phyloP scores from a whole-genome alignment of 2,329 filamentous ascomycete species.

The Colletotrichum sp. region DNA sequence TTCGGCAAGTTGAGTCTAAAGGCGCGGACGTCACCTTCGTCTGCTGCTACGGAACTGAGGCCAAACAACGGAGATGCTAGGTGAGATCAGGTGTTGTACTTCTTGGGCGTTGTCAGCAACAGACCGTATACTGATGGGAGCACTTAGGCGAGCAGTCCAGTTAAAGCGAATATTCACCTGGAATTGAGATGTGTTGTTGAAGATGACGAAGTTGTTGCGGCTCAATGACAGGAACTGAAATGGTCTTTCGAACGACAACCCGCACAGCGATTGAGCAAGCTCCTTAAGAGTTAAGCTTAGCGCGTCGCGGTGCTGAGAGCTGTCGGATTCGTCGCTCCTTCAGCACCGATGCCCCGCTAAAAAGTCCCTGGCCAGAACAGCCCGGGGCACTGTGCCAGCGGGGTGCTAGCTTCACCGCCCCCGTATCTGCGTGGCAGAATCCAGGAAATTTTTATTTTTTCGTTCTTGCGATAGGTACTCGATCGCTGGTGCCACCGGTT shows the following conservation, averaged over 20 bases:
- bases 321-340: not conserved
- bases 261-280: not conserved
- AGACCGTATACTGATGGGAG: not conserved
- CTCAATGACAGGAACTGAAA: not conserved
- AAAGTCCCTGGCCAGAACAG: not conserved
- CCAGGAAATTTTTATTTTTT: conserved; percentile 27
- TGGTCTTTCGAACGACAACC: not conserved
- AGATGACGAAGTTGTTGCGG: not conserved
- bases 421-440: conserved; percentile 19
- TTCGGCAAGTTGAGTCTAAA: not conserved
- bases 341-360: not conserved
- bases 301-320: not conserved
- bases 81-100: not conserved
- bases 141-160: not conserved
- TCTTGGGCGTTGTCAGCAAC: not conserved
- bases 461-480: conserved; percentile 18
- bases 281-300: not conserved
- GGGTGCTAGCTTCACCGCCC: conserved; percentile 16
- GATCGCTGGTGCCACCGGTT: not conserved
- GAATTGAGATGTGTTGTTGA: not conserved
- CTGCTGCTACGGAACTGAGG: not conserved
- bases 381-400: not conserved
- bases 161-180: not conserved
- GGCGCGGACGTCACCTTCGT: not conserved
- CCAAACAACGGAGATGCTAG: not conserved